Evolutionary conservation across 78 protist genomes (phyloP), one percentile per base, ranked within the genome.

Genomic region (Guillardia theta): DNA sequence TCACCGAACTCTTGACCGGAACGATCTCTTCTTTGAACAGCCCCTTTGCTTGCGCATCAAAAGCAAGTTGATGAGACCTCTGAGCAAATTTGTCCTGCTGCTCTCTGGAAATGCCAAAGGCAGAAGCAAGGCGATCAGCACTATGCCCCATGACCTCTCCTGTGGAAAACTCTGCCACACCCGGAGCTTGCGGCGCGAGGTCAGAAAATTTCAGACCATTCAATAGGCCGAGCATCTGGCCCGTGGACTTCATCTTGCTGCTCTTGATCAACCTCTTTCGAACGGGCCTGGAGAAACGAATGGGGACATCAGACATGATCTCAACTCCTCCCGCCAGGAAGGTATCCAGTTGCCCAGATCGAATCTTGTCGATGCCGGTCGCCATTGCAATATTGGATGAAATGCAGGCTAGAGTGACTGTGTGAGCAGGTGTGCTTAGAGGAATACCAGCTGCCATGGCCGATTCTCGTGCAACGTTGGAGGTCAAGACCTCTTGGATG

Each of bases 1-100:
- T 24, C 33, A 0, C 2, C 95, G 88, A 88, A 62, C 70, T 87
- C 94, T 45, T 77, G 27, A 58, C 27, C 70, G 70, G 33, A 36
- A 70, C 36, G 0, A 92, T 0, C 95, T 77, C 92, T 24, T 78
- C 92, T 15, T 30, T 43, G 80, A 48, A 93, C 44, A 50, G 3
- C 18, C 95, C 93, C 4, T 1, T 88, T 37, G 50, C 92, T 64
- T 95, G 96, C 22, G 99, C 99, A 36, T 77, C 88, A 53, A 88
- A 83, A 15, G 98, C 98, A 12, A 45, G 36, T 48, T 88, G 92
- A 64, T 97, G 97, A 2, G 98, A 96, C 50, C 39, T 53, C 41
- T 95, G 90, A n/a, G 98, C 97, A 43, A 96, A 96, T 58, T 37
- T 94, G 64, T 98, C 99, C 95, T 97, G 98, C 36, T 95, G 95